These are phyloP conservation scores for Aspergillus wentii DNA, from an alignment of 495 filamentous ascomycete genomes.

Conservation along the genomic window DNA sequence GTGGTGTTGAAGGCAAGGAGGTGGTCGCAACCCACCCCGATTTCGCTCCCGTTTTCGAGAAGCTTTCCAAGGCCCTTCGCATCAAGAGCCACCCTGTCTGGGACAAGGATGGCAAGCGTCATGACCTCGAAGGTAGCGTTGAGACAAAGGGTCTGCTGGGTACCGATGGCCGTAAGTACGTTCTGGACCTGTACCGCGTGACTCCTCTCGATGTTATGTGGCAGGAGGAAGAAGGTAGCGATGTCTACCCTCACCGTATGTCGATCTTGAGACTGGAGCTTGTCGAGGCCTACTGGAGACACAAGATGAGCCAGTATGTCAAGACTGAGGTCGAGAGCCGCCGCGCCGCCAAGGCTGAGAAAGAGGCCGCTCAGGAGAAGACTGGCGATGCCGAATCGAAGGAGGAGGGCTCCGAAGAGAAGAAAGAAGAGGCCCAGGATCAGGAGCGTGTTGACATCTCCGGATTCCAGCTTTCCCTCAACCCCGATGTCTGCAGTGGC, in stretches of 20 bases:
- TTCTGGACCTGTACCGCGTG: slow-evolving; percentile 91
- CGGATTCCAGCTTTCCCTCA: slow-evolving; percentile 80
- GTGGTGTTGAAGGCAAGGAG: slow-evolving; percentile 95
- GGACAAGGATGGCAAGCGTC: slow-evolving; percentile 90
- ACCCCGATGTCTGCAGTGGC: slow-evolving; percentile 93
- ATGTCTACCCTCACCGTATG: slow-evolving; percentile 90
- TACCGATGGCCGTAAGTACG: slow-evolving; percentile 96
- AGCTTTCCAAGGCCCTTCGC: slow-evolving; percentile 78
- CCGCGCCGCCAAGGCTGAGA: slow-evolving; percentile 35
- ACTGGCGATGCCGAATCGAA: slow-evolving; percentile 21
- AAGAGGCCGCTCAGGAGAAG: slow-evolving; percentile 41
- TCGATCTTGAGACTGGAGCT: slow-evolving; percentile 85
- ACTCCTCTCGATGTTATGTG: slow-evolving; percentile 88
- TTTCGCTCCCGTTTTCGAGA: slow-evolving; percentile 81
- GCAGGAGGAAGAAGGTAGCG: slow-evolving; percentile 69
- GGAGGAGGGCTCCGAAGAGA: slow-evolving; percentile 23
- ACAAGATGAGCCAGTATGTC: slow-evolving; percentile 84
- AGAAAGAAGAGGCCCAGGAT: slow-evolving; percentile 31
- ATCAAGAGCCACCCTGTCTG: slow-evolving; percentile 96
- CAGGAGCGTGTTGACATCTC: slow-evolving; percentile 74
- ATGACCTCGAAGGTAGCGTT: slow-evolving; percentile 91
- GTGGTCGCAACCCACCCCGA: slow-evolving; percentile 82
- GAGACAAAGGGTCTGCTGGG: slow-evolving; percentile 97
- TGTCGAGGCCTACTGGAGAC: slow-evolving; percentile 74
- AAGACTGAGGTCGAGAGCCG: slow-evolving; percentile 64